Base-by-base conservation (phyloP, 2,329 filamentous ascomycete species). In the Lasiodiplodia sp. region DNA sequence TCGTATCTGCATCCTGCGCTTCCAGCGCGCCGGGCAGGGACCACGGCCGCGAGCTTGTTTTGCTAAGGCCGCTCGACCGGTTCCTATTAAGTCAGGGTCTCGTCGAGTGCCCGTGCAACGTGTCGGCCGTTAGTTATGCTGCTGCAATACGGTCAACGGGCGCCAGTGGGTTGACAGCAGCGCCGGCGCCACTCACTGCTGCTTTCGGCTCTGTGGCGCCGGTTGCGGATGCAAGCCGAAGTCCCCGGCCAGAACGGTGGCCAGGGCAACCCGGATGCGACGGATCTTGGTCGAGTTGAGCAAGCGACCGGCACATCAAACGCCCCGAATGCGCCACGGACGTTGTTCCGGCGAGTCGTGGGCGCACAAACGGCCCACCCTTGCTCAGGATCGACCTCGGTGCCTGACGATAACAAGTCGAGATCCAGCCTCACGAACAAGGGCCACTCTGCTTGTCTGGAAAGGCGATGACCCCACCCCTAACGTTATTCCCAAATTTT, bases 281-380 rank as follows among this genome's bases (percentile, higher is more conserved):
- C 58, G 58, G 57, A n/a, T 34, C 40, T 62, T 34, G 40, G 25
- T 28, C 40, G 58, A 40, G 40, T 11, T 8, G 7, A 44, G 56
- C 56, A 60, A 34, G 40, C 58, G 16, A 51, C 31, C 44, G 25
- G 58, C 18, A 34, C 40, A 34, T 62, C 58, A 62, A 62, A 62
- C 40, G 38, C 23, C 8, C 25, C 25, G 16, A 14, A 3, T 28
- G 25, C 44, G 55, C 58, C 49, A 44, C 58, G 58, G 58, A 51
- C 58, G 40, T 63, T 51, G 21, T 63, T 63, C 58, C 58, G 58
- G 25, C 40, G 34, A 62, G 4, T 18, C 23, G 12, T 25, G 37
- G 1, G 7, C 10, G 23, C 6, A 16, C 31, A 21, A 8, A 16
- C 58, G 12, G 16, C 18, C 44, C 47, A 51, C 58, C 58, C 58